Evolutionary conservation across 768 basidiomycete species (phyloP).

Genomic region (Rhodosporidiobolus odoratus): DNA sequence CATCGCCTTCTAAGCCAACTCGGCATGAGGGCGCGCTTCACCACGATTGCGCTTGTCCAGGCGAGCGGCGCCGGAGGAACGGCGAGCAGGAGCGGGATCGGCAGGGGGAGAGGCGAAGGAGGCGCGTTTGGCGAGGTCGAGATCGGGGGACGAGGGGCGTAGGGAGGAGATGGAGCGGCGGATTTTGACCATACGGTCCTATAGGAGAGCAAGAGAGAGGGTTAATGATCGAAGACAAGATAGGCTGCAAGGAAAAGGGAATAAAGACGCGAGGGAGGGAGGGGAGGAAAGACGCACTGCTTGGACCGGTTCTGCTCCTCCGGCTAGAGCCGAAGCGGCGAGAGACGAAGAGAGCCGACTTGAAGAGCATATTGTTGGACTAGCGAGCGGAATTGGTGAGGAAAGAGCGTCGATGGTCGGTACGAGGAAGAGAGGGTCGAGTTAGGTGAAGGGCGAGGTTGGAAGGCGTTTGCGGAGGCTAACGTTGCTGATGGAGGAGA

Average conservation of each 20-base stretch:
- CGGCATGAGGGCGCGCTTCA: not conserved
- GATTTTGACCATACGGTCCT: slow-evolving; percentile 12
- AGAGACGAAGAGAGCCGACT: slow-evolving; percentile 5
- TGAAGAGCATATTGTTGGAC: too few relatives aligned
- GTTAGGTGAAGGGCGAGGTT: too few relatives aligned
- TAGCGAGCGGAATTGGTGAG: too few relatives aligned
- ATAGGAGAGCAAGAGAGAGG: not conserved
- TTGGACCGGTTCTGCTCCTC: not conserved
- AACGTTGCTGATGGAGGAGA: too few relatives aligned
- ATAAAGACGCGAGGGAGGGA: not conserved
- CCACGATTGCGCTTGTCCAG: slow-evolving; percentile 5
- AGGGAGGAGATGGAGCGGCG: not conserved
- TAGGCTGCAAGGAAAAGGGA: too few relatives aligned
- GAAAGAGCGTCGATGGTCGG: too few relatives aligned
- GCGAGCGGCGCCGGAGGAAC: not conserved
- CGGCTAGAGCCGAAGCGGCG: slow-evolving; percentile 8
- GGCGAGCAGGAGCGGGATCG: not conserved
- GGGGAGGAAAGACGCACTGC: not conserved
- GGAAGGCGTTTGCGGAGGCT: too few relatives aligned
- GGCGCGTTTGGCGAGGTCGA: not conserved
- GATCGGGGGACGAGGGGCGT: too few relatives aligned
- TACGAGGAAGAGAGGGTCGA: too few relatives aligned
- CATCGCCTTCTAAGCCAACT: not conserved
- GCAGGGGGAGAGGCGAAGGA: not conserved
- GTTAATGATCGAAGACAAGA: not conserved